Base-by-base conservation (phyloP, 2,329 filamentous ascomycete genomes). In the Saccharata proteae region DNA sequence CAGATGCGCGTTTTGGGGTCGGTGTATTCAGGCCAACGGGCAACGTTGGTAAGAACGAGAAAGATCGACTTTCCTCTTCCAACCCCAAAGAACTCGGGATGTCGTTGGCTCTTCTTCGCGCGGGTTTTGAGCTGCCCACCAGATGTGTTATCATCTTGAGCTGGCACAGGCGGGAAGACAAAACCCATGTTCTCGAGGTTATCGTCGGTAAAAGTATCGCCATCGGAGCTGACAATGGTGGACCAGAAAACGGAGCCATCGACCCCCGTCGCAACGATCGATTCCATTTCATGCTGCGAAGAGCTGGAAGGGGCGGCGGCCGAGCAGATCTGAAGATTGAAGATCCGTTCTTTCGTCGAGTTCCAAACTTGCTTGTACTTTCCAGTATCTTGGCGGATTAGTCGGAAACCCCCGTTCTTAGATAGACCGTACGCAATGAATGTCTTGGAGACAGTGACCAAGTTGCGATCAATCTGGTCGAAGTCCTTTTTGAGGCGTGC, bases 241-340 rank as follows among this genome's bases (percentile, higher is more conserved):
- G 85, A 77, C 81, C 90, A 98, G 62, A 96, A 94, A n/a, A 96
- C 84, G 7, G 86, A 82, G 26, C 90, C 92, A 47, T 88, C 93
- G 44, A 94, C 79, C 37, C 88, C 88, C 35, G 90, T 96, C 23
- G 82, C 88, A 34, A 98, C 77, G 32, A 96, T 79, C 27, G 81
- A 74, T 54, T 98, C 85, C 32, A 77, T 73, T 21, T 77, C 74
- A 13, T 62, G 57, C 12, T 21, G n/a, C 14, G 46, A 29, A 2
- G 29, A 37, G 21, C 64, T 58, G 24, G 58, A 52, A 12, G 69
- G 62, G 24, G 76, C 70, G 19, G 67, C 54, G 3, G 72, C 65
- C 4, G 74, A 76, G 33, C 83, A 92, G 41, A 93, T 73, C 43
- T 84, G 73, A 14, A 98, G 78, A 51, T 90, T 94, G 65, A 96